Evolutionary conservation across 208 protist species (phyloP).

Genomic region (Acanthamoeba culbertsoni): DNA sequence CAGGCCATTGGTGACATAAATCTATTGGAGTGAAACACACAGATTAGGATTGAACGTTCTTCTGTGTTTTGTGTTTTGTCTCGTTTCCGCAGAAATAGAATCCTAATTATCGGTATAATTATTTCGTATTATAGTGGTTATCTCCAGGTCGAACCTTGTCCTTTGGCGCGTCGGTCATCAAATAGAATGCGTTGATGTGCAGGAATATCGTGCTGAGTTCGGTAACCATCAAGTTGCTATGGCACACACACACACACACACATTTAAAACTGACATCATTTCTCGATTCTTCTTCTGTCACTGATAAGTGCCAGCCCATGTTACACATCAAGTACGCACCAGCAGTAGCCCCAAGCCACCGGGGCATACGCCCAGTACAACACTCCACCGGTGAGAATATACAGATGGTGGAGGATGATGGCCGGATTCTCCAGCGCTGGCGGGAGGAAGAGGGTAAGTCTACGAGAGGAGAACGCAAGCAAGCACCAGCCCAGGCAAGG

Average conservation of each 20-base stretch:
- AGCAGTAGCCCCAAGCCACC: background rate
- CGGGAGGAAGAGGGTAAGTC: background rate
- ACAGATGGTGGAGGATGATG: background rate
- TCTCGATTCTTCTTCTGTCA: no score
- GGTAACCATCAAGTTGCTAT: slow-evolving; percentile 16
- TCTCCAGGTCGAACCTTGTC: background rate
- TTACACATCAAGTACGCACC: background rate
- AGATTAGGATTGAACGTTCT: no score
- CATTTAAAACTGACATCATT: background rate
- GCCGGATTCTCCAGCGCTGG: background rate
- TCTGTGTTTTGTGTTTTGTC: no score
- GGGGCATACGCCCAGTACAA: background rate
- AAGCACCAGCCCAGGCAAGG: background rate
- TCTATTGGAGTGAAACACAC: background rate
- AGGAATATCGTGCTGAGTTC: slow-evolving; percentile 37
- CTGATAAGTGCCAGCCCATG: background rate
- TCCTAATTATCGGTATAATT: background rate
- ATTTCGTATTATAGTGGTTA: background rate
- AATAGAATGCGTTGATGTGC: slow-evolving; percentile 17
- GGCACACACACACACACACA: background rate
- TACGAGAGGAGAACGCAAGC: background rate
- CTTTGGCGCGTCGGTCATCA: background rate
- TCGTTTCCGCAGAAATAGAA: no score
- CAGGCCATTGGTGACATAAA: background rate
- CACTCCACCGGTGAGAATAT: background rate